Evolutionary conservation across 2,329 filamentous ascomycete genomes (phyloP), one percentile per base, ranked within the genome.

Genomic region (Ophiostoma quercus): DNA sequence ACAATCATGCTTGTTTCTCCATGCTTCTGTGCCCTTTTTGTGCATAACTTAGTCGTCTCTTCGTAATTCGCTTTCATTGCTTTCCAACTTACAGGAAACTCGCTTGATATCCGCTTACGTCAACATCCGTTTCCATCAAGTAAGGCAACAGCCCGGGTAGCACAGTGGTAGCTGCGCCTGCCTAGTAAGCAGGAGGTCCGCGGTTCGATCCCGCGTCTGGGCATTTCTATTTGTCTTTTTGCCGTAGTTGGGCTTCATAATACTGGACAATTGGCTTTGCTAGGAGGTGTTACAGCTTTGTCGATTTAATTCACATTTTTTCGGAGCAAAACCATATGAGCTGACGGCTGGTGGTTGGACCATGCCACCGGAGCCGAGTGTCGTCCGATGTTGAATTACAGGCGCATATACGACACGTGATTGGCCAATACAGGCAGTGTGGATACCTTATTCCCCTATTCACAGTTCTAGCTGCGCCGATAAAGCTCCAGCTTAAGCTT

Each of bases 131-230:
- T n/a, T n/a, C 4, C 43, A 47, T 47, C 43, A 47, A 47, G 7
- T n/a, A 41, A 7, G 16, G 43, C 43, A 47, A 47, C 43, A 19
- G 43, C 43, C 43, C 43, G 43, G 43, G 43, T 47, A 47, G 43
- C 43, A 47, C 43, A 47, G 43, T 47, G 43, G 43, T 47, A 47
- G 43, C 43, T 47, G 43, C 43, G 43, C 43, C 43, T 47, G 43
- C 43, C 43, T 47, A 47, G 43, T 47, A 47, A 47, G 43, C 43
- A 47, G 43, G 43, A 47, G 43, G 43, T 47, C 43, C 68, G 62
- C 68, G 34, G 62, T 69, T 69, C 66, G 54, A 29, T 34, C 32
- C 32, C 62, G 6, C 39, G 39, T 32, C 41, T 25, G 62, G 62
- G 62, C 67, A 57, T 66, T 69, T 69, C 43, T 34, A 51, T 39